phyloP scores from a whole-genome alignment of 2,329 filamentous ascomycete species.

The Lecanicillium sp. region DNA sequence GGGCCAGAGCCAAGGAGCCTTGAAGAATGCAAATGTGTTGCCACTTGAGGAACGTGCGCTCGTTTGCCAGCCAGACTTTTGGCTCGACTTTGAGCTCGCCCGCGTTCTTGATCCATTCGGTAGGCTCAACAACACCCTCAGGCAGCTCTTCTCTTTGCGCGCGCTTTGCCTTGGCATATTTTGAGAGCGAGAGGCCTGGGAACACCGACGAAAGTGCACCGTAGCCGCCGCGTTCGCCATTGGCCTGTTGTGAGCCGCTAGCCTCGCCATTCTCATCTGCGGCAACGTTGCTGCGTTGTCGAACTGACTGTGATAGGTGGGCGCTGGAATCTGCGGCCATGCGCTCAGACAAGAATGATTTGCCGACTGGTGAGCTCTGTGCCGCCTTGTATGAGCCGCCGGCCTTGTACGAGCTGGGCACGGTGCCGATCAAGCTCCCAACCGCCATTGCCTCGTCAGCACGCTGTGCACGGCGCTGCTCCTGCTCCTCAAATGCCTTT shows the following conservation, averaged over 20 bases:
- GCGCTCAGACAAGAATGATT: slow-evolving; percentile 53
- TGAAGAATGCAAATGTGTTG: slow-evolving; percentile 89
- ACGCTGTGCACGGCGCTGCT: slow-evolving; percentile 69
- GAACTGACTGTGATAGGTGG: slow-evolving; percentile 19
- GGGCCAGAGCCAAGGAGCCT: slow-evolving; percentile 69
- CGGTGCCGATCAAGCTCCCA: slow-evolving; percentile 70
- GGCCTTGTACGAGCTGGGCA: slow-evolving; percentile 24
- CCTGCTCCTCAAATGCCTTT: slow-evolving; percentile 82
- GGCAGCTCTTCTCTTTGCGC: slow-evolving; percentile 51
- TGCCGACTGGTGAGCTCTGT: slow-evolving; percentile 58
- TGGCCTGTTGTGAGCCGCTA: slow-evolving; percentile 24
- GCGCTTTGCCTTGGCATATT: slow-evolving; percentile 56
- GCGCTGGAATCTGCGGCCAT: slow-evolving; percentile 37
- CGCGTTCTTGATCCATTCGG: slow-evolving; percentile 86
- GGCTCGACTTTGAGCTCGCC: slow-evolving; percentile 89
- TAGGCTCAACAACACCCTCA: slow-evolving; percentile 79
- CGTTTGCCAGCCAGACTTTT: slow-evolving; percentile 98
- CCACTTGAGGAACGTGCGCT: slow-evolving; percentile 98
- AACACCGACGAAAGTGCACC: slow-evolving; percentile 63
- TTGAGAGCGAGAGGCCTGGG: slow-evolving; percentile 73
- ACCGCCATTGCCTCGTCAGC: slow-evolving; percentile 85
- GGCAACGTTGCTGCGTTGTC: slow-evolving; percentile 16
- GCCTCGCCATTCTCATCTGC: slow-evolving; percentile 27
- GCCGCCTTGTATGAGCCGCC: slow-evolving; percentile 48
- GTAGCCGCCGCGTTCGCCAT: slow-evolving; percentile 32